Conservation (phyloP, 495 filamentous ascomycete species). For the Chaetomium fimeti region DNA sequence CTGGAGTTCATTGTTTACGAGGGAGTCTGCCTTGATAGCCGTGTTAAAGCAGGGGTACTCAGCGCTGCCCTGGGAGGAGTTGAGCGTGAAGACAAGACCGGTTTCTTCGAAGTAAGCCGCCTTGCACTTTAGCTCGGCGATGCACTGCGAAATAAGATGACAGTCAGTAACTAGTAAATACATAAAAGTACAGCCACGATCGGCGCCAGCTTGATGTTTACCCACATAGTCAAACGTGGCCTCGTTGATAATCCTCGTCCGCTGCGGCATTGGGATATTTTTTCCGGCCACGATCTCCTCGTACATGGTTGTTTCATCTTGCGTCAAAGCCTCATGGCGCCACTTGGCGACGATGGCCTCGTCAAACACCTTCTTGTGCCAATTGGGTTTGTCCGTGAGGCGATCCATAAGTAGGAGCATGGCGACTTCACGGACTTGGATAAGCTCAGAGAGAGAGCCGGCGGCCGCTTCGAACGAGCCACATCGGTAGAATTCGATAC, state of each 20-base stretch:
- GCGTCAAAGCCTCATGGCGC: constrained; percentile 38
- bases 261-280: constrained; percentile 17
- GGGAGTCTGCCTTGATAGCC: constrained; percentile 35
- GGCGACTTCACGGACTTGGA: constrained; percentile 39
- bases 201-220: not conserved
- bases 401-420: constrained; percentile 44
- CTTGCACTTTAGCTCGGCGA: constrained; percentile 53
- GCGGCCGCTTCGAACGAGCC: constrained; percentile 17
- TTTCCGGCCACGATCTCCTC: constrained; percentile 22
- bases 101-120: constrained; percentile 37
- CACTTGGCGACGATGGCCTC: constrained; percentile 42
- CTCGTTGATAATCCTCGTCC: constrained; percentile 26
- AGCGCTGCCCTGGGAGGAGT: constrained; percentile 12
- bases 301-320: constrained; percentile 33
- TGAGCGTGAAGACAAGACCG: constrained; percentile 39
- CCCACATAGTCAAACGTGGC: constrained; percentile 49
- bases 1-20: constrained; percentile 26
- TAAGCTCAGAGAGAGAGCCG: constrained; percentile 12
- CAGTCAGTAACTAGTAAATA: not conserved
- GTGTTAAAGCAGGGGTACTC: constrained; percentile 4
- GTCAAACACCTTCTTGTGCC: constrained; percentile 59
- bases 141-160: constrained; percentile 32
- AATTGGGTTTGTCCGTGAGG: constrained; percentile 47
- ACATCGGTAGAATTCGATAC: constrained; percentile 18
- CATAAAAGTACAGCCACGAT: not conserved